These are phyloP conservation scores for Paspalum vaginatum DNA, from an alignment of 176 grass and related monocot species.

Conservation along the genomic window DNA sequence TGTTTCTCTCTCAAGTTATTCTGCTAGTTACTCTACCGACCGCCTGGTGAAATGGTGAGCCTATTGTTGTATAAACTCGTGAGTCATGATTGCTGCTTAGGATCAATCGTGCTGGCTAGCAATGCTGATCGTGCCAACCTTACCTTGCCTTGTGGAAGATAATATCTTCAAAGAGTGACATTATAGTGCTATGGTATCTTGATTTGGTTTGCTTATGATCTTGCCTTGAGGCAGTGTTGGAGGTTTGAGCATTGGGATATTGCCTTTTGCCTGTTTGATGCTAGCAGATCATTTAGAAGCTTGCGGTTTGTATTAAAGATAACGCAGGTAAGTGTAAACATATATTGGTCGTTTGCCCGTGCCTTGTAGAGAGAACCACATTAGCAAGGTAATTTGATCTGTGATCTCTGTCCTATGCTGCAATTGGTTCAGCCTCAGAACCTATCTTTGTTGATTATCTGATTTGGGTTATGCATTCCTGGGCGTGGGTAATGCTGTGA, in stretches of 20 bases:
- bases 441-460: not conserved
- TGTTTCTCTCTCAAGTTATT: not conserved
- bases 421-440: not conserved
- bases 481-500: not conserved
- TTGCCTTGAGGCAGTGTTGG: not conserved
- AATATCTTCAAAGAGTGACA: not conserved
- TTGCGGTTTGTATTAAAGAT: not conserved
- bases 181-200: not conserved
- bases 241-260: conserved; percentile 7
- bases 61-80: not conserved
- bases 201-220: not conserved
- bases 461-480: not conserved
- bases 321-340: not conserved
- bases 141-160: not conserved
- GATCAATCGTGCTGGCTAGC: not conserved
- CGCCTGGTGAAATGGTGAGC: not conserved
- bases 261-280: not conserved
- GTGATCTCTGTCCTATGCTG: too few relatives aligned
- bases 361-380: too few relatives aligned
- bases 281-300: not conserved
- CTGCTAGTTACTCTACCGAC: not conserved
- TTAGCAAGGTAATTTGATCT: too few relatives aligned
- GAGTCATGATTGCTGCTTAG: conserved; percentile 3
- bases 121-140: conserved; percentile 25
- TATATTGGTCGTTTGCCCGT: too few relatives aligned